These are phyloP conservation scores for Flammula alnicola DNA, from an alignment of 1,284 basidiomycete genomes.

Conservation along the genomic window DNA sequence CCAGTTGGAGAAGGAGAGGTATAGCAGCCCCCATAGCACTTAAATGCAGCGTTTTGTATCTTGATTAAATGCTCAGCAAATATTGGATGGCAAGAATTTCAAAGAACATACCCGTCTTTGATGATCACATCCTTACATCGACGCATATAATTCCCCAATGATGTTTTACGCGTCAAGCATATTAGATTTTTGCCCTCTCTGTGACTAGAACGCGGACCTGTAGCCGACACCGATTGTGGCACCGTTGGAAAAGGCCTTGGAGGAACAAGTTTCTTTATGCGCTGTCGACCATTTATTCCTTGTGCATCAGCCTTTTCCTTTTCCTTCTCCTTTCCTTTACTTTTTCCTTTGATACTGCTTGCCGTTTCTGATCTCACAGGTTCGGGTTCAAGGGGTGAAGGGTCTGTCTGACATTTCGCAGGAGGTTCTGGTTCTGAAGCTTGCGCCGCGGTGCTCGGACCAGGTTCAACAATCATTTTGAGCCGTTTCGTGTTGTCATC, in stretches of 20 bases:
- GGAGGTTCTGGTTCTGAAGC: too few relatives aligned
- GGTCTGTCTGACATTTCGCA: too few relatives aligned
- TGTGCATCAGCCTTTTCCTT: slow-evolving; percentile 4
- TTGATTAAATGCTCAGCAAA: background rate
- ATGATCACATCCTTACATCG: slow-evolving; percentile 79
- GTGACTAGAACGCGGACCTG: slow-evolving; percentile 78
- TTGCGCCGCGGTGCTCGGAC: too few relatives aligned
- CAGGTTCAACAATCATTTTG: slow-evolving; percentile 25
- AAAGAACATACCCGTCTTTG: slow-evolving; percentile 69
- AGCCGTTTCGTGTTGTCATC: slow-evolving; percentile 34
- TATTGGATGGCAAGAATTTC: background rate
- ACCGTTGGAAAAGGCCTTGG: slow-evolving; percentile 78
- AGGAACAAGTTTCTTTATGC: slow-evolving; percentile 68
- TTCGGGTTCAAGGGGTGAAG: too few relatives aligned
- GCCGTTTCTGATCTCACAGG: too few relatives aligned
- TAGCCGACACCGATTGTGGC: slow-evolving; percentile 73
- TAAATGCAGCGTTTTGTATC: slow-evolving; percentile 77
- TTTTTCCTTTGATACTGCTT: too few relatives aligned
- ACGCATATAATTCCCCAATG: slow-evolving; percentile 75
- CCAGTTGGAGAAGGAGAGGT: slow-evolving; percentile 76
- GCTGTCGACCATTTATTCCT: slow-evolving; percentile 22
- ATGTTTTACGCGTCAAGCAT: slow-evolving; percentile 80
- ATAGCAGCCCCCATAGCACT: slow-evolving; percentile 89
- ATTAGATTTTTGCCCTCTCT: slow-evolving; percentile 80
- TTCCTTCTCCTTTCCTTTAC: slow-evolving; percentile 16